These are phyloP conservation scores for Termitomyces sp. DNA, from an alignment of 768 basidiomycete species.

Conservation along the genomic window DNA sequence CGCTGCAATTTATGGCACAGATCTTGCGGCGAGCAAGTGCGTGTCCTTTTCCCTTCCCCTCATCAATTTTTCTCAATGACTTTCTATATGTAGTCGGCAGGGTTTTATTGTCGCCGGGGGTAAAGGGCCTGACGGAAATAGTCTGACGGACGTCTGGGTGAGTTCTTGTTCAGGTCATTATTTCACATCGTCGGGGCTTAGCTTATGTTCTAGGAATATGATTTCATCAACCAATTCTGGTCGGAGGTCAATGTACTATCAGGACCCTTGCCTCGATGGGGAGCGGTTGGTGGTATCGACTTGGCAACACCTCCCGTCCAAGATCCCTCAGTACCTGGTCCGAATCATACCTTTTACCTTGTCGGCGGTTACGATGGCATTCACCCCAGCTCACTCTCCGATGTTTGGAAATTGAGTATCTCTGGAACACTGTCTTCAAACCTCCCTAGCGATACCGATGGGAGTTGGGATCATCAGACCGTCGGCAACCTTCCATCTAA, in stretches of 20 bases:
- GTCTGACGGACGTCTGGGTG: conserved; percentile 75
- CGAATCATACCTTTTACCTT: conserved; percentile 71
- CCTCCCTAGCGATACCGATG: conserved; percentile 40
- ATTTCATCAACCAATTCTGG: conserved; percentile 77
- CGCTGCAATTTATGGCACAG: conserved; percentile 57
- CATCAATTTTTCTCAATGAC: conserved; percentile 8
- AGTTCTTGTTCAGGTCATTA: conserved; percentile 13
- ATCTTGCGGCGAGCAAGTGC: conserved; percentile 81
- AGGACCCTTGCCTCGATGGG: conserved; percentile 61
- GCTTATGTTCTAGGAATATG: conserved; percentile 54
- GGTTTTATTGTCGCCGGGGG: conserved; percentile 76
- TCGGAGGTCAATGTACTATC: conserved; percentile 47
- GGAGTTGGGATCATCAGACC: conserved; percentile 53
- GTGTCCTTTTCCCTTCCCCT: conserved; percentile 21
- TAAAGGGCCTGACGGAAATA: conserved; percentile 42
- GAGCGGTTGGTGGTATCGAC: conserved; percentile 73
- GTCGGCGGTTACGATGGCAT: conserved; percentile 61
- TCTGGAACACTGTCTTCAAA: conserved; percentile 73
- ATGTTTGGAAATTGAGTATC: conserved; percentile 67
- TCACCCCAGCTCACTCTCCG: conserved; percentile 43
- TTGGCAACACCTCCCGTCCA: conserved; percentile 36
- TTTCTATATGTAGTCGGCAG: conserved; percentile 48
- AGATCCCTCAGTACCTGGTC: conserved; percentile 40
- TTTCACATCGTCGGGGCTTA: background rate
- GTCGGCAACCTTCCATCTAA: conserved; percentile 33